Evolutionary conservation across 2,329 filamentous ascomycete species (phyloP).

Genomic region (Aspergillaceae sp.): DNA sequence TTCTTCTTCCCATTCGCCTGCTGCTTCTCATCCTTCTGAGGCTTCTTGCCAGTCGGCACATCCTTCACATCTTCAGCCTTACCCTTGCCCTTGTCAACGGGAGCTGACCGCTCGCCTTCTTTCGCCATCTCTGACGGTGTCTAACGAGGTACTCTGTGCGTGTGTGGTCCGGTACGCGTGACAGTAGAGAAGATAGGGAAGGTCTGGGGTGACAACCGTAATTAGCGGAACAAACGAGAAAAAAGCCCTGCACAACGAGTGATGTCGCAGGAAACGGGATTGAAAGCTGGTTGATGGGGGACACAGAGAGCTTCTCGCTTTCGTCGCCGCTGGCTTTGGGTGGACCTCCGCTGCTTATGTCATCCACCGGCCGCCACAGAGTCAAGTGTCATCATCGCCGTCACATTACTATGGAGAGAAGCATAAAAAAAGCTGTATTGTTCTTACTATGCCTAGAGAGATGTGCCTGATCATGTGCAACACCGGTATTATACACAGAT

Average conservation of each 20-base stretch:
- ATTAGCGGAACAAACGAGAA: conserved; percentile 9
- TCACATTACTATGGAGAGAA: no score
- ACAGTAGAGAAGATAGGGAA: conserved; percentile 3
- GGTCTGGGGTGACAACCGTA: conserved; percentile 1
- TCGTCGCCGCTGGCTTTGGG: conserved; percentile 13
- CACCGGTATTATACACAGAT: no score
- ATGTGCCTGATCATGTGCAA: no score
- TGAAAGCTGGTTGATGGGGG: conserved; percentile 20
- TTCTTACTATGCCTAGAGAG: no score
- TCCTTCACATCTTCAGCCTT: conserved; percentile 69
- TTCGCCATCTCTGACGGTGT: conserved; percentile 65
- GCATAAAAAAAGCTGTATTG: no score
- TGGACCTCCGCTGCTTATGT: conserved; percentile 21
- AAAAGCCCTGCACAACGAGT: conserved; percentile 8
- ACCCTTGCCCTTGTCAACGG: conserved; percentile 90
- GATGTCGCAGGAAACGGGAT: conserved; percentile 12
- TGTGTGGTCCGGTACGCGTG: conserved; percentile 5
- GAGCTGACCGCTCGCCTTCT: conserved; percentile 77
- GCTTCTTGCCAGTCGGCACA: conserved; percentile 44
- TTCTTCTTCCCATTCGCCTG: conserved; percentile 63
- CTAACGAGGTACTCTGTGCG: conserved; percentile 18
- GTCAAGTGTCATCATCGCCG: background rate
- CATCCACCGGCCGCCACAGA: conserved; percentile 8
- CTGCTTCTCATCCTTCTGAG: conserved; percentile 60
- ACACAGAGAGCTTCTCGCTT: conserved; percentile 15